phyloP scores from a whole-genome alignment of 192 early-diverging fungal genomes.

The Bifiguratus adelaidae region DNA sequence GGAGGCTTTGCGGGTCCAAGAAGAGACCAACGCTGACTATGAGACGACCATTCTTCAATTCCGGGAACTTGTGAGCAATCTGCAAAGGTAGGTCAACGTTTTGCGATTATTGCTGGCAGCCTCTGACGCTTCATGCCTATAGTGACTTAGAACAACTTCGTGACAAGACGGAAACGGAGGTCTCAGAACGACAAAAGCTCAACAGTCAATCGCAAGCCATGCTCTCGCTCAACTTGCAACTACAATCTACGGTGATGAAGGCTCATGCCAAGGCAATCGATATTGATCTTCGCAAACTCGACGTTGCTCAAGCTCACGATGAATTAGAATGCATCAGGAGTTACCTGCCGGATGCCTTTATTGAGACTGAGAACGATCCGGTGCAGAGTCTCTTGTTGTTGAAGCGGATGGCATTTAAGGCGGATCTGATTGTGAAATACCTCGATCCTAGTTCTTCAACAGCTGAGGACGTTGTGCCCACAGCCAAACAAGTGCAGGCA shows the following conservation, averaged over 20 bases:
- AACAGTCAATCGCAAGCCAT: constrained; percentile 71
- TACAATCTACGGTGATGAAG: constrained; percentile 73
- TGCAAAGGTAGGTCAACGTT: constrained; percentile 46
- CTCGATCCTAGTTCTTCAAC: constrained; percentile 47
- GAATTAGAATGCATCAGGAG: constrained; percentile 49
- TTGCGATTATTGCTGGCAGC: not conserved
- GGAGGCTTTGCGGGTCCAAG: constrained; percentile 45
- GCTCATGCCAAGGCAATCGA: constrained; percentile 85
- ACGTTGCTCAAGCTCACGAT: constrained; percentile 73
- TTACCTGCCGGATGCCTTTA: constrained; percentile 81
- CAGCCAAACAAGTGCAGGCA: constrained; percentile 34
- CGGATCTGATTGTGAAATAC: constrained; percentile 62
- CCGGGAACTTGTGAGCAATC: constrained; percentile 63
- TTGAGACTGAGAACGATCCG: constrained; percentile 66
- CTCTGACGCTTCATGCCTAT: not conserved
- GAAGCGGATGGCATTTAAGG: constrained; percentile 75
- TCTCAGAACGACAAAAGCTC: constrained; percentile 36
- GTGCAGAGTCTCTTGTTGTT: constrained; percentile 66
- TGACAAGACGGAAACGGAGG: constrained; percentile 51
- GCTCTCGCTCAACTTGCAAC: constrained; percentile 66
- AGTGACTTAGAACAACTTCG: constrained; percentile 63
- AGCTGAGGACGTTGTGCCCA: constrained; percentile 42
- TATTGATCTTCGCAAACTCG: constrained; percentile 79
- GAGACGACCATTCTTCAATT: constrained; percentile 80
- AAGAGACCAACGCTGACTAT: constrained; percentile 79